Evolutionary conservation across 192 early-diverging fungal species (phyloP).

Genomic region (Coemansia reversa): DNA sequence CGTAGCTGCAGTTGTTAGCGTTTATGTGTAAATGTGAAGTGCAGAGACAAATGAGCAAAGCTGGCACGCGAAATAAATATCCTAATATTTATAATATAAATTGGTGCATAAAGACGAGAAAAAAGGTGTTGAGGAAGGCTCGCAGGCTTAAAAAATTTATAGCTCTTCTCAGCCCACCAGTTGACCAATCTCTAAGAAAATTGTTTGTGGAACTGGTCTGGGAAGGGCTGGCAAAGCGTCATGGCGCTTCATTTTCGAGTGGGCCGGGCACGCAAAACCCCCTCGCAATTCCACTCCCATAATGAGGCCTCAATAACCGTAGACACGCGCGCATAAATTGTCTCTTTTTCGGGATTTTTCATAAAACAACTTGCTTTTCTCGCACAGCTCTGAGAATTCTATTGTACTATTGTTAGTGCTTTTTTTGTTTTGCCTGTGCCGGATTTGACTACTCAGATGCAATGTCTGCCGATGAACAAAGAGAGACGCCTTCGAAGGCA

Average conservation of each 20-base stretch:
- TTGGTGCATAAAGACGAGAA: background rate
- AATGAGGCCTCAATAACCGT: background rate
- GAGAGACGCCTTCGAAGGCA: background rate
- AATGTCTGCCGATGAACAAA: slow-evolving; percentile 2
- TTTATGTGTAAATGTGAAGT: background rate
- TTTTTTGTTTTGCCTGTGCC: no score
- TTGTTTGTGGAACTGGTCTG: background rate
- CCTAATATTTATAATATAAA: background rate
- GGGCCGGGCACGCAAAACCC: background rate
- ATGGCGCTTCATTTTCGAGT: background rate
- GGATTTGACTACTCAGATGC: background rate
- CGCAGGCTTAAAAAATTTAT: background rate
- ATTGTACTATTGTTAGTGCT: no score
- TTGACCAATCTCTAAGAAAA: no score
- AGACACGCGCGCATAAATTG: background rate
- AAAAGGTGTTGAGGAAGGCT: background rate
- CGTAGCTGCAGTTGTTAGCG: background rate
- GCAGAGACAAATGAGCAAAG: background rate
- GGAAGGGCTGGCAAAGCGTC: background rate
- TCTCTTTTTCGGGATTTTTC: background rate
- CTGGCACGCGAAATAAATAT: background rate
- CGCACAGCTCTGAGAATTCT: no score
- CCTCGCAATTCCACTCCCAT: background rate
- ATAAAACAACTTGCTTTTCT: no score
- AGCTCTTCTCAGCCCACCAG: background rate